Conservation (phyloP, 2,329 filamentous ascomycete species). For the Biscogniauxia marginata region DNA sequence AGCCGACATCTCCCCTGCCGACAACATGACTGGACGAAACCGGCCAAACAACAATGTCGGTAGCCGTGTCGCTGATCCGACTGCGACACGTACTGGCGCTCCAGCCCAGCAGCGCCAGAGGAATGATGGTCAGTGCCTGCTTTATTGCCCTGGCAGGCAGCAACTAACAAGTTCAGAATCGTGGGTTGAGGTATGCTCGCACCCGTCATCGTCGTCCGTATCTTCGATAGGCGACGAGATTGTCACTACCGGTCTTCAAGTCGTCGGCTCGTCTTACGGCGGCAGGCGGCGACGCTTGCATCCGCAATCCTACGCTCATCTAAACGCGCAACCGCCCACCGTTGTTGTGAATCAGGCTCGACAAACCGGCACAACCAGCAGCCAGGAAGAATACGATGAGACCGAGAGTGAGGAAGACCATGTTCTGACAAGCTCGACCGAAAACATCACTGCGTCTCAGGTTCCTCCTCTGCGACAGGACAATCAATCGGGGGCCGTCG, state of each 20-base stretch:
- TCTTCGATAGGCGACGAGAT: slow-evolving; percentile 87
- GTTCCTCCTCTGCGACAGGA: slow-evolving; percentile 31
- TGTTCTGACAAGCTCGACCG: slow-evolving; percentile 57
- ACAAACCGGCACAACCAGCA: slow-evolving; percentile 57
- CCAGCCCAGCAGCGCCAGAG: slow-evolving; percentile 23
- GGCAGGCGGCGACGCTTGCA: slow-evolving; percentile 57
- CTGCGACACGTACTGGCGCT: slow-evolving; percentile 17
- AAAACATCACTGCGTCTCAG: slow-evolving; percentile 42
- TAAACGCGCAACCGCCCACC: slow-evolving; percentile 34
- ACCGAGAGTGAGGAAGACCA: slow-evolving; percentile 87
- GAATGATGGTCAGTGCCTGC: slow-evolving; percentile 28
- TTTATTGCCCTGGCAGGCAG: slow-evolving; percentile 5
- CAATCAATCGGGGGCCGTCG: slow-evolving; percentile 37
- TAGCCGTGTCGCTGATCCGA: slow-evolving; percentile 17
- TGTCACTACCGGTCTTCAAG: slow-evolving; percentile 80
- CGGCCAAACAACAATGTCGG: slow-evolving; percentile 24
- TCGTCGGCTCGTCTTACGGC: slow-evolving; percentile 67
- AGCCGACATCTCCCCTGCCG: not conserved
- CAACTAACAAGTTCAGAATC: slow-evolving; percentile 64
- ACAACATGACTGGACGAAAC: slow-evolving; percentile 22
- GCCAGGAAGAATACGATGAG: slow-evolving; percentile 93
- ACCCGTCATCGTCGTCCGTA: slow-evolving; percentile 88
- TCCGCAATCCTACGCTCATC: slow-evolving; percentile 25
- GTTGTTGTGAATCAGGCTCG: slow-evolving; percentile 40
- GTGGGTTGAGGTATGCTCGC: slow-evolving; percentile 92